These are phyloP conservation scores for Rutstroemia sp. DNA, from an alignment of 2,329 filamentous ascomycete species.

Conservation along the genomic window DNA sequence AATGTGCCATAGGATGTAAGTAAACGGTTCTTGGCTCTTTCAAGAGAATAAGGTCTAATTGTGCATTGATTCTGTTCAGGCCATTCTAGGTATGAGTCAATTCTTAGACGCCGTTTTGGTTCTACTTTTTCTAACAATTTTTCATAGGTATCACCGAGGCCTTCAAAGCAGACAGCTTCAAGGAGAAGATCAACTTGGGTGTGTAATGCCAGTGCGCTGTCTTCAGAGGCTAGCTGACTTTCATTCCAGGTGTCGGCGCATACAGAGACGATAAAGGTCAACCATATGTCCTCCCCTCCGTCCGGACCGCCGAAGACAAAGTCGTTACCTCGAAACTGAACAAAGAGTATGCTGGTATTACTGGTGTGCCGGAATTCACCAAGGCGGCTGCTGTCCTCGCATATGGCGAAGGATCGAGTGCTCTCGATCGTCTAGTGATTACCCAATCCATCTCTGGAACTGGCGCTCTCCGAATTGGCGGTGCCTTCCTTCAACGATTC, in stretches of 20 bases:
- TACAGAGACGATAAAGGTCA: slow-evolving; percentile 98
- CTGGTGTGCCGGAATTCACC: slow-evolving; percentile 89
- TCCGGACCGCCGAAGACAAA: slow-evolving; percentile 81
- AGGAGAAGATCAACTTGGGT: slow-evolving; percentile 97
- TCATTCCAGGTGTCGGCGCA: slow-evolving; percentile 73
- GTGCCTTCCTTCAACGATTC: slow-evolving; percentile 85
- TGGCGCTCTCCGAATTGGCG: slow-evolving; percentile 89
- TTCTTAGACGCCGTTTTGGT: slow-evolving; percentile 10
- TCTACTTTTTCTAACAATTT: slow-evolving; percentile 25
- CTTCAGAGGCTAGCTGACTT: slow-evolving; percentile 15
- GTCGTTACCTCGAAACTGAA: slow-evolving; percentile 71
- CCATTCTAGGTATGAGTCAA: slow-evolving; percentile 61
- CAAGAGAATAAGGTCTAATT: slow-evolving; percentile 31
- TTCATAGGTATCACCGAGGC: slow-evolving; percentile 81
- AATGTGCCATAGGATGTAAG: slow-evolving; percentile 31
- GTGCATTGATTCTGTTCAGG: slow-evolving; percentile 38
- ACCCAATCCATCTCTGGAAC: slow-evolving; percentile 98
- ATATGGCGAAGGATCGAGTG: slow-evolving; percentile 74
- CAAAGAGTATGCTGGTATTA: slow-evolving; percentile 98
- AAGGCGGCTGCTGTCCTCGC: slow-evolving; percentile 85
- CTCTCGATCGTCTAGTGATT: slow-evolving; percentile 75
- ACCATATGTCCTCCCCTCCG: slow-evolving; percentile 94
- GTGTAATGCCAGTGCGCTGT: slow-evolving; percentile 28
- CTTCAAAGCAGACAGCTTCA: slow-evolving; percentile 92
- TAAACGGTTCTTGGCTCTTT: slow-evolving; percentile 5